Conservation (phyloP, 495 filamentous ascomycete species). For the Penicillium arizonense region DNA sequence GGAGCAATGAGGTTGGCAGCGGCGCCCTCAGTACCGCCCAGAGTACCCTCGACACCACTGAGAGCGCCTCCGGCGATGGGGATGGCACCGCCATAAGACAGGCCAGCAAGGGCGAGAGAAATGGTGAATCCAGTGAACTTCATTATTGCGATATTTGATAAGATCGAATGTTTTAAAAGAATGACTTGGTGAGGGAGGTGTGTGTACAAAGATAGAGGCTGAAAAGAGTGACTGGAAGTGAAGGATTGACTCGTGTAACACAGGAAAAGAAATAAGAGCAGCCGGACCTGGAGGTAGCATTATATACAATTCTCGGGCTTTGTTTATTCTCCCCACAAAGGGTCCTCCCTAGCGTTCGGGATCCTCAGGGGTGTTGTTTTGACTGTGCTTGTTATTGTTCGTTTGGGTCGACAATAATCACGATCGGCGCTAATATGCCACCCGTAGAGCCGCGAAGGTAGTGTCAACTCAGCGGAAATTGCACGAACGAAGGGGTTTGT, state of each 20-base stretch:
- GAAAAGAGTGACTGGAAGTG: conserved; percentile 25
- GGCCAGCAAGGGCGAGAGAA: conserved; percentile 20
- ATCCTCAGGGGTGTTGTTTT: conserved; percentile 17
- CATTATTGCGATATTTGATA: conserved; percentile 25
- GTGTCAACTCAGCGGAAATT: conserved; percentile 2
- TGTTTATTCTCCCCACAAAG: conserved; percentile 4
- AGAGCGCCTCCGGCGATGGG: conserved; percentile 2
- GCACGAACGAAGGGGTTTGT: conserved; percentile 6
- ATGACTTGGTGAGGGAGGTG: conserved; percentile 16
- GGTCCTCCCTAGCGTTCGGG: conserved; percentile 7
- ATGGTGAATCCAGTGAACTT: conserved; percentile 43
- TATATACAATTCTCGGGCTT: conserved; percentile 21
- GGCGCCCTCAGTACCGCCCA: conserved; percentile 3
- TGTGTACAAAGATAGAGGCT: conserved; percentile 8
- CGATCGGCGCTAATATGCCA: conserved; percentile 13
- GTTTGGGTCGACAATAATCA: conserved; percentile 7
- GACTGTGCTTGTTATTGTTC: conserved; percentile 2
- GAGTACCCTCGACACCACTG: neutral
- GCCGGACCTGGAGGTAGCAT: neutral
- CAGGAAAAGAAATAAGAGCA: neutral
- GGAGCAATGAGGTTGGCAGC: conserved; percentile 1
- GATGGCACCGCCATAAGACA: conserved; percentile 16
- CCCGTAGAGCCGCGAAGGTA: conserved; percentile 1
- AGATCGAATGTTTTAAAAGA: conserved; percentile 21
- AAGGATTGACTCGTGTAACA: conserved; percentile 21